phyloP scores from a whole-genome alignment of 1,139 yeast genomes.

The Hemisphaericaspora xylanilytica region DNA sequence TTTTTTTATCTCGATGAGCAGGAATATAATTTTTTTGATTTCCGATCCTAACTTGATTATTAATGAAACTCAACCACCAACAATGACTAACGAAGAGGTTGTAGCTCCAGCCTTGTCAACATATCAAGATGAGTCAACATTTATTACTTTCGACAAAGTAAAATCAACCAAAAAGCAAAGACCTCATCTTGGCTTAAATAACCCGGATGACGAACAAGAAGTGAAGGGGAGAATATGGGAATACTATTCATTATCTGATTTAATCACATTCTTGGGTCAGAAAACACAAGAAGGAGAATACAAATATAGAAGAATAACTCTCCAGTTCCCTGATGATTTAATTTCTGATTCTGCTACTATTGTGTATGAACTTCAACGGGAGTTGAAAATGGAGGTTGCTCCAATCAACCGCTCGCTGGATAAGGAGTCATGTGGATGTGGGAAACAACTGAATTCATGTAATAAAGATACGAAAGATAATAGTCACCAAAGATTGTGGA shows the following conservation, averaged over 20 bases:
- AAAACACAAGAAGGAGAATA: conserved; percentile 19
- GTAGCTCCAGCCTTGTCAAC: conserved; percentile 63
- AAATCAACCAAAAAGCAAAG: conserved; percentile 28
- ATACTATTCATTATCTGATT: conserved; percentile 52
- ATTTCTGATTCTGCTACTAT: conserved; percentile 78
- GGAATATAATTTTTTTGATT: too few species aligned
- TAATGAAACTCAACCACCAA: too few species aligned
- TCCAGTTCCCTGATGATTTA: conserved; percentile 86
- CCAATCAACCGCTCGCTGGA: not conserved
- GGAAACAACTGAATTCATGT: not conserved
- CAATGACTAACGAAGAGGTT: conserved; percentile 10
- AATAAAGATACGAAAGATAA: not conserved
- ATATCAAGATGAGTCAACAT: conserved; percentile 52
- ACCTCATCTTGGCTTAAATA: conserved; percentile 29
- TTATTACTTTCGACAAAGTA: conserved; percentile 38
- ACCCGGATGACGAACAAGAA: conserved; percentile 21
- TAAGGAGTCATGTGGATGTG: conserved; percentile 2
- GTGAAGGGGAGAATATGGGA: conserved; percentile 33
- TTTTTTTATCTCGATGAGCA: too few species aligned
- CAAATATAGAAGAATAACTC: conserved; percentile 55
- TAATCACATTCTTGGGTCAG: conserved; percentile 34
- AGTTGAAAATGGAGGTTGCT: conserved; percentile 3
- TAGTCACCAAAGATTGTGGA: conserved; percentile 49
- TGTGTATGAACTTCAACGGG: conserved; percentile 46
- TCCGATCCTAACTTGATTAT: too few species aligned